Evolutionary conservation across 257 asterid species (phyloP).

Genomic region (Ophiorrhiza pumila): DNA sequence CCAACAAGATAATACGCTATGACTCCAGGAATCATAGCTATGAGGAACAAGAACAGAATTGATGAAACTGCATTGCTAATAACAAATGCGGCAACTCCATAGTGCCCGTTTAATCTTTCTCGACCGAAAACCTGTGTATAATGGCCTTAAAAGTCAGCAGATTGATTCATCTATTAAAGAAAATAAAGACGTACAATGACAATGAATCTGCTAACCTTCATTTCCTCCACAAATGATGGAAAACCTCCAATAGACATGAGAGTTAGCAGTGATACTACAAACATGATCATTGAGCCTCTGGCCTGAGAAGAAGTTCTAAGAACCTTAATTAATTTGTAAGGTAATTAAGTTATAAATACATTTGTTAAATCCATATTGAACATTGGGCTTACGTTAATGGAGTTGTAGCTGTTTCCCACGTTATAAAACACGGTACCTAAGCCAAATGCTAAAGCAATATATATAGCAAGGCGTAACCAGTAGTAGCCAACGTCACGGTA

Average conservation of each 20-base stretch:
- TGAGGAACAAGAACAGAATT: constrained; percentile 41
- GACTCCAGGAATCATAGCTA: constrained; percentile 50
- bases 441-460: constrained; percentile 44
- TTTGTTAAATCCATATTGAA: background rate
- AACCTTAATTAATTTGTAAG: background rate
- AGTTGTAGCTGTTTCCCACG: constrained; percentile 29
- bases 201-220: constrained; percentile 41
- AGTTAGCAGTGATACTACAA: constrained; percentile 34
- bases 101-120: constrained; percentile 64
- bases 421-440: constrained; percentile 49
- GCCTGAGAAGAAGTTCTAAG: constrained; percentile 17
- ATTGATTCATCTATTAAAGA: background rate
- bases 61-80: constrained; percentile 55
- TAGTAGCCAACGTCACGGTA: constrained; percentile 60
- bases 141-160: background rate
- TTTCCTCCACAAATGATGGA: constrained; percentile 59
- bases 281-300: constrained; percentile 36
- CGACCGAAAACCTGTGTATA: constrained; percentile 40
- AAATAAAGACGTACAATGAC: background rate
- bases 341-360: background rate
- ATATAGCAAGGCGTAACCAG: constrained; percentile 56
- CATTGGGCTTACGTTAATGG: constrained; percentile 23
- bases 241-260: constrained; percentile 66
- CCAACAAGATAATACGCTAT: constrained; percentile 47
- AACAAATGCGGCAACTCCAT: constrained; percentile 47